Evolutionary conservation across 106 monocot genomes (phyloP).

Genomic region (Platanthera guangdongensis): DNA sequence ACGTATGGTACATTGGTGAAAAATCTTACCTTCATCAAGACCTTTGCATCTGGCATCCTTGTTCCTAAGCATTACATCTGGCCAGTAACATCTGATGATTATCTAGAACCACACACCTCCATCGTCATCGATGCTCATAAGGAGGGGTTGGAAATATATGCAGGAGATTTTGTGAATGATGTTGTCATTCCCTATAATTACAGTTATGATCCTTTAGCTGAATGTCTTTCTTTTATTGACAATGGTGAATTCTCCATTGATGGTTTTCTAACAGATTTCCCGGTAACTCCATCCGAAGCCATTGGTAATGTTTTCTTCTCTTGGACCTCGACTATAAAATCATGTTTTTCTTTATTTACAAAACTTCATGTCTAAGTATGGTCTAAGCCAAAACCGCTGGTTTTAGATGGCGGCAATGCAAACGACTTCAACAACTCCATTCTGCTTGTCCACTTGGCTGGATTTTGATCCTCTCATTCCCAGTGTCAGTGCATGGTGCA

Average conservation of each 20-base stretch:
- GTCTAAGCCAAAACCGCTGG: too few species aligned
- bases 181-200: conserved; percentile 58
- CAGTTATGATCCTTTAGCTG: conserved; percentile 75
- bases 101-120: conserved; percentile 43
- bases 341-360: neutral
- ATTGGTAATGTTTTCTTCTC: conserved; percentile 51
- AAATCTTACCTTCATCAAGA: conserved; percentile 75
- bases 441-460: neutral
- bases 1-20: conserved; percentile 55
- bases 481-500: neutral
- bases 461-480: neutral
- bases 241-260: conserved; percentile 81
- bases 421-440: neutral
- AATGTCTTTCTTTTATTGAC: conserved; percentile 53
- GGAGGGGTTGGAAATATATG: conserved; percentile 71
- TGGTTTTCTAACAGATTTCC: conserved; percentile 71
- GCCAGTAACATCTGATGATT: conserved; percentile 50
- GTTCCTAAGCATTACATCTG: conserved; percentile 84
- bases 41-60: conserved; percentile 82
- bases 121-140: conserved; percentile 75
- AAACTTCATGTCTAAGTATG: neutral
- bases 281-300: conserved; percentile 68
- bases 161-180: conserved; percentile 75
- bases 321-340: neutral
- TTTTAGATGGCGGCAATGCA: too few species aligned